A percentile compares a stretch with the other conserved stretches of the same genome.
Evolutionary conservation across 441 rosid species (phyloP).

Genomic region (Gossypium lobatum): DNA sequence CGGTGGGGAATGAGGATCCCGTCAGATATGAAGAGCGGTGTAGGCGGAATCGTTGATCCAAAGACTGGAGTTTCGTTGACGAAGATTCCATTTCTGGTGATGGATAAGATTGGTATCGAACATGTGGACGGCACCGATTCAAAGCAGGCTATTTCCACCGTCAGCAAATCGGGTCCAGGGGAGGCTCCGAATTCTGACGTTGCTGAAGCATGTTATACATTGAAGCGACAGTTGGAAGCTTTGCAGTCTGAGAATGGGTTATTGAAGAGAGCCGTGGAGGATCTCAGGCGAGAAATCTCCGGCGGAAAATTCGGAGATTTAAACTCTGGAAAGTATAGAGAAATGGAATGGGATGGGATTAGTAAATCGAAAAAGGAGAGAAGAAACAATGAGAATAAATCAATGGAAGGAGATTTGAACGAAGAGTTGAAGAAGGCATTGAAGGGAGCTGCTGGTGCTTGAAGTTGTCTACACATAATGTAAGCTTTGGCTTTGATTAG

Average conservation of each 20-base stretch:
- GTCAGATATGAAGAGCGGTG: constrained; percentile 33
- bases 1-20: constrained; percentile 91
- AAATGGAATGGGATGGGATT: constrained; percentile 40
- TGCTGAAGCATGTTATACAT: constrained; percentile 38
- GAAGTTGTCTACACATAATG: neutral
- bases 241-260: constrained; percentile 56
- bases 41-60: constrained; percentile 18
- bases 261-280: constrained; percentile 63
- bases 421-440: constrained; percentile 49
- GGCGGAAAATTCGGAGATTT: constrained; percentile 25
- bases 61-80: constrained; percentile 41
- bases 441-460: constrained; percentile 30
- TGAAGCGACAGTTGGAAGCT: constrained; percentile 55
- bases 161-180: constrained; percentile 15
- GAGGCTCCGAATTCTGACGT: constrained; percentile 27
- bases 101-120: constrained; percentile 83
- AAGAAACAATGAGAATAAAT: constrained; percentile 41
- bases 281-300: constrained; percentile 48
- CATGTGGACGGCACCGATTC: constrained; percentile 40
- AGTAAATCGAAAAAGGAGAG: constrained; percentile 20
- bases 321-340: constrained; percentile 35
- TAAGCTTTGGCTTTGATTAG: neutral
- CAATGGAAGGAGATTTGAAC: constrained; percentile 34
- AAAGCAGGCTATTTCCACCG: constrained; percentile 18
- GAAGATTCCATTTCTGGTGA: constrained; percentile 66